A percentile compares a stretch with the other conserved stretches of the same genome.
Conservation (phyloP, 345 rosid genomes). For the Heritiera fomes region DNA sequence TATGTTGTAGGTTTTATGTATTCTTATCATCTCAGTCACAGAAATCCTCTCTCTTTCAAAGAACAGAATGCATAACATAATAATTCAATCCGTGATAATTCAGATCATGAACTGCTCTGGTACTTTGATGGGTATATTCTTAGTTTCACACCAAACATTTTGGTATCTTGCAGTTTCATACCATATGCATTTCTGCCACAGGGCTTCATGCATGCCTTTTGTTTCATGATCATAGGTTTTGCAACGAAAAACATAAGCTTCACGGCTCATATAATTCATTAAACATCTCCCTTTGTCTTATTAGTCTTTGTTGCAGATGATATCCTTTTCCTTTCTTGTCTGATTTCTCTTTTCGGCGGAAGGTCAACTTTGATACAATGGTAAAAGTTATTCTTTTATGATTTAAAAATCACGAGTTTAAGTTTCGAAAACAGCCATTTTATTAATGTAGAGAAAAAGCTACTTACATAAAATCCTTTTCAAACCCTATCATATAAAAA, state of each 20-base stretch:
- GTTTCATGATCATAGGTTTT: neutral
- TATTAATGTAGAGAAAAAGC: no score
- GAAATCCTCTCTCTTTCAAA: neutral
- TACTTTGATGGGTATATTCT: constrained; percentile 23
- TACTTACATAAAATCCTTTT: no score
- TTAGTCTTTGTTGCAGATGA: neutral
- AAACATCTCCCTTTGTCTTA: neutral
- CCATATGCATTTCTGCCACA: constrained; percentile 19
- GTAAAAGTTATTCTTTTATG: no score
- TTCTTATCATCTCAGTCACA: constrained; percentile 14
- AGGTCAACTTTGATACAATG: no score
- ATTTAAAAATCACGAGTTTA: no score
- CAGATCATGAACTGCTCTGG: neutral
- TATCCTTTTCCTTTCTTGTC: neutral
- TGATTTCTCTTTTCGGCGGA: no score
- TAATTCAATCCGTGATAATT: neutral
- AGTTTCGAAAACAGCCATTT: no score
- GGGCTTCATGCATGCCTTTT: neutral
- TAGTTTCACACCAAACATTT: constrained; percentile 25
- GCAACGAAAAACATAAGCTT: constrained; percentile 8
- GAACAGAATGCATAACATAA: neutral
- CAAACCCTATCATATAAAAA: no score
- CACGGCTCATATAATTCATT: constrained; percentile 2
- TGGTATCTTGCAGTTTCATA: neutral
- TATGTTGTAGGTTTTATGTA: constrained; percentile 19